Evolutionary conservation across 257 asterid genomes (phyloP).

Genomic region (Ocimum tenuiflorum): DNA sequence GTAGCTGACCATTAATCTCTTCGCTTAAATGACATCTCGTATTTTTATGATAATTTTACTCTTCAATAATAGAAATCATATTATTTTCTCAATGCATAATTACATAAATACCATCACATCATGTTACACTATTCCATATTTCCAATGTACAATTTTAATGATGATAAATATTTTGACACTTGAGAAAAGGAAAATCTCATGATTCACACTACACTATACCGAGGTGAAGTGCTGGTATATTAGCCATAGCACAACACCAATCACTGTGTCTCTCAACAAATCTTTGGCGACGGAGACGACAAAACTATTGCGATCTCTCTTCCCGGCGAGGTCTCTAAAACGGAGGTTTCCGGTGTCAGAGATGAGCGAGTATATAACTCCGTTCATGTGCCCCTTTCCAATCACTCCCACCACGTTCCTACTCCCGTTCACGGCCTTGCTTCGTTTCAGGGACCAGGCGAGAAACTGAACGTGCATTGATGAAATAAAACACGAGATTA

Average conservation of each 20-base stretch:
- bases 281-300: slow-evolving; percentile 35
- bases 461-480: slow-evolving; percentile 42
- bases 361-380: slow-evolving; percentile 66
- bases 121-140: too few species aligned
- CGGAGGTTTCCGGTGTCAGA: slow-evolving; percentile 78
- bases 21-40: too few species aligned
- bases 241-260: slow-evolving; percentile 60
- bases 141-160: too few species aligned
- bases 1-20: too few species aligned
- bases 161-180: too few species aligned
- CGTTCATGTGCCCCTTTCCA: slow-evolving; percentile 90
- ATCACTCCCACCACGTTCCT: slow-evolving; percentile 76
- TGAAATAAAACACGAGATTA: neutral
- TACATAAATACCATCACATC: too few species aligned
- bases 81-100: too few species aligned
- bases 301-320: slow-evolving; percentile 27
- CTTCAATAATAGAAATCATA: too few species aligned
- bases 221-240: slow-evolving; percentile 49
- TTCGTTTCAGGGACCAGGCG: slow-evolving; percentile 92
- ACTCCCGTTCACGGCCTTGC: slow-evolving; percentile 83
- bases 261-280: slow-evolving; percentile 62
- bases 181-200: too few species aligned
- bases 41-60: too few species aligned
- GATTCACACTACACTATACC: too few species aligned
- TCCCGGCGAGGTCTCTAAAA: slow-evolving; percentile 69